A percentile compares a stretch with the other conserved stretches of the same genome.
phyloP scores from a whole-genome alignment of 2,329 filamentous ascomycete species.

The Scedosporium aurantiacum region DNA sequence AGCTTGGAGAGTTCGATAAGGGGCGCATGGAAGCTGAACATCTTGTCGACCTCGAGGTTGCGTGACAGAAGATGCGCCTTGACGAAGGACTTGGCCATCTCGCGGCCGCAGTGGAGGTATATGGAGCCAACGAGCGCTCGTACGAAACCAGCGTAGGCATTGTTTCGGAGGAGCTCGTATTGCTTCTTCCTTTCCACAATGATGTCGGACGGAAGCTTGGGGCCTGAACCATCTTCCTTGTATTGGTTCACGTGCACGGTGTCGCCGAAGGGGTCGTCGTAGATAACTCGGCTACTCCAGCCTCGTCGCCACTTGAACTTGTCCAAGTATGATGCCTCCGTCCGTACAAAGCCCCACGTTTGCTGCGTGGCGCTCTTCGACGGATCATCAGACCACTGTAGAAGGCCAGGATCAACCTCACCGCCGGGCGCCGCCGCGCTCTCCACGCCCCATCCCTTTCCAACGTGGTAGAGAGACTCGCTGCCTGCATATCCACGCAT shows the following conservation, averaged over 20 bases:
- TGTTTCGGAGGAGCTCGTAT: conserved; percentile 60
- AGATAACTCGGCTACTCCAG: conserved; percentile 65
- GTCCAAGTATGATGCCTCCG: conserved; percentile 33
- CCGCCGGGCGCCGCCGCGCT: conserved; percentile 72
- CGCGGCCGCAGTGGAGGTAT: conserved; percentile 73
- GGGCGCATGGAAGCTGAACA: conserved; percentile 80
- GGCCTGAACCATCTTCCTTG: conserved; percentile 10
- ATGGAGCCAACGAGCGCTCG: conserved; percentile 74
- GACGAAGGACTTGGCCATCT: conserved; percentile 73
- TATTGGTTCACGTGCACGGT: conserved; percentile 20
- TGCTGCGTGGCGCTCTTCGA: conserved; percentile 32
- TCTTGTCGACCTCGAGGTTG: conserved; percentile 59
- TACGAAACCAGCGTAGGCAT: conserved; percentile 65
- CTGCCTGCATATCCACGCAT: conserved; percentile 75
- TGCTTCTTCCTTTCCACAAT: conserved; percentile 14
- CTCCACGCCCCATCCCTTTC: conserved; percentile 86
- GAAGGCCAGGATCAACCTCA: conserved; percentile 82
- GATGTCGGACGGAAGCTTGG: conserved; percentile 10
- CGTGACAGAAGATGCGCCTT: conserved; percentile 72
- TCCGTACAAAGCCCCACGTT: conserved; percentile 38
- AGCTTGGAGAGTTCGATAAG: conserved; percentile 73
- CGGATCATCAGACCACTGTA: conserved; percentile 60
- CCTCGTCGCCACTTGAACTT: conserved; percentile 53
- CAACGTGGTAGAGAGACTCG: conserved; percentile 60
- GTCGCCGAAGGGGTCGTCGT: conserved; percentile 80